Evolutionary conservation across 352 stramenopile genomes (phyloP).

Genomic region (Phytophthora hybrid): DNA sequence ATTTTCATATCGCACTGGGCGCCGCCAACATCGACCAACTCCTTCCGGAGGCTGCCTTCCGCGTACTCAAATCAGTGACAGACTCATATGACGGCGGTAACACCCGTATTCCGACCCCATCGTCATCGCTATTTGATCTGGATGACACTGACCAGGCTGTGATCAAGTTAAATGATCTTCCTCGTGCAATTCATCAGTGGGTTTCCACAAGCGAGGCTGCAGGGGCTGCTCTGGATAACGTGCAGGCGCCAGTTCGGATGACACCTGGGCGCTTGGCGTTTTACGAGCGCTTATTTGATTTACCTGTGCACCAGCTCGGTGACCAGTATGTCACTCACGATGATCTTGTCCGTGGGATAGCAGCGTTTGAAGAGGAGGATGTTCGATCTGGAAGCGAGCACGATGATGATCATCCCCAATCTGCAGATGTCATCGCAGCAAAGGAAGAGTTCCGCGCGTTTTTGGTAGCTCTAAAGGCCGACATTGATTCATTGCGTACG

Average conservation of each 20-base stretch:
- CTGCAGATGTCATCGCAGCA: conserved; percentile 23
- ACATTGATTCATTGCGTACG: conserved; percentile 62
- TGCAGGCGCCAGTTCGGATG: conserved; percentile 12
- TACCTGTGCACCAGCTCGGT: conserved; percentile 45
- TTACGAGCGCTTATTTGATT: conserved; percentile 59
- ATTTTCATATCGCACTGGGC: conserved; percentile 87
- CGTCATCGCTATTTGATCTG: conserved; percentile 15
- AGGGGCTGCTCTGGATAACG: conserved; percentile 2
- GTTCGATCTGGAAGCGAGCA: conserved; percentile 26
- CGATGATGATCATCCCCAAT: conserved; percentile 30
- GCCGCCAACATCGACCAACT: conserved; percentile 77
- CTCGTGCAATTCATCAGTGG: conserved; percentile 55
- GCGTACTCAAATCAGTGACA: conserved; percentile 66
- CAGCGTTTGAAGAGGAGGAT: conserved; percentile 41
- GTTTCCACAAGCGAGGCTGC: conserved; percentile 30
- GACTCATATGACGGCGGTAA: conserved; percentile 29
- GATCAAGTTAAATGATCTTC: conserved; percentile 65
- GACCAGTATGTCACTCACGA: conserved; percentile 74
- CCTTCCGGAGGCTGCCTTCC: conserved; percentile 79
- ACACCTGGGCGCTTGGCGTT: conserved; percentile 41
- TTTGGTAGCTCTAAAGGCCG: conserved; percentile 48
- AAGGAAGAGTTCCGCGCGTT: conserved; percentile 61
- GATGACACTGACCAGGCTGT: conserved; percentile 38
- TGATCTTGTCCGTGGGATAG: conserved; percentile 70
- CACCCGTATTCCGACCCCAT: conserved; percentile 4